A percentile compares a stretch with the other conserved stretches of the same genome.
phyloP scores from a whole-genome alignment of 495 filamentous ascomycete genomes.

The Penicillium waksmanii region DNA sequence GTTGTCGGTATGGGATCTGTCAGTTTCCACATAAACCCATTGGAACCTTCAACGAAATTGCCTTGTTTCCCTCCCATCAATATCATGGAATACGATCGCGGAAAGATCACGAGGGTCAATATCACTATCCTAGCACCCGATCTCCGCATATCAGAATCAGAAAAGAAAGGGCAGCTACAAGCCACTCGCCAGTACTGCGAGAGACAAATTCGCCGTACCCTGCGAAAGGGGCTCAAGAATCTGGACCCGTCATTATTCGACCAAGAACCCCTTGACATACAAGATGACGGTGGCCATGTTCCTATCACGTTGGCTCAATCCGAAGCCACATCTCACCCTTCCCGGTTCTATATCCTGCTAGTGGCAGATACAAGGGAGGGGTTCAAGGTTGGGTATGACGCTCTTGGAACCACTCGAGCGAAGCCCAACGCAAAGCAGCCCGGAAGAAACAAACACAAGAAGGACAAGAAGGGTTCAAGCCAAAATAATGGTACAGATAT shows the following conservation, averaged over 20 bases:
- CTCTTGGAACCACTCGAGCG: constrained; percentile 45
- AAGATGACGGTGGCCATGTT: constrained; percentile 25
- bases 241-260: constrained; percentile 21
- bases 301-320: constrained; percentile 49
- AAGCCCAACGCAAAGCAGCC: constrained; percentile 31
- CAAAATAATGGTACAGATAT: not conserved
- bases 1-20: constrained; percentile 59
- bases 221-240: constrained; percentile 14
- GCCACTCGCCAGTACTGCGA: constrained; percentile 20
- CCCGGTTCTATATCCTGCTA: constrained; percentile 71
- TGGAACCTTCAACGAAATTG: constrained; percentile 24
- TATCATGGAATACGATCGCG: constrained; percentile 36
- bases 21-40: constrained; percentile 59
- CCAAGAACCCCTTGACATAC: not conserved
- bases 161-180: constrained; percentile 6
- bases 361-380: constrained; percentile 68
- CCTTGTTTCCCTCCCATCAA: constrained; percentile 43
- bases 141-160: constrained; percentile 11
- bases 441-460: constrained; percentile 11
- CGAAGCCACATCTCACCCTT: constrained; percentile 61
- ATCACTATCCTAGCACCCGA: constrained; percentile 62
- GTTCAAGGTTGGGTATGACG: constrained; percentile 68
- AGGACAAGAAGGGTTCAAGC: constrained; percentile 12
- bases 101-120: constrained; percentile 59
- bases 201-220: constrained; percentile 7